Evolutionary conservation across 148 eudicot genomes (phyloP).

Genomic region (Fagopyrum esculentum): DNA sequence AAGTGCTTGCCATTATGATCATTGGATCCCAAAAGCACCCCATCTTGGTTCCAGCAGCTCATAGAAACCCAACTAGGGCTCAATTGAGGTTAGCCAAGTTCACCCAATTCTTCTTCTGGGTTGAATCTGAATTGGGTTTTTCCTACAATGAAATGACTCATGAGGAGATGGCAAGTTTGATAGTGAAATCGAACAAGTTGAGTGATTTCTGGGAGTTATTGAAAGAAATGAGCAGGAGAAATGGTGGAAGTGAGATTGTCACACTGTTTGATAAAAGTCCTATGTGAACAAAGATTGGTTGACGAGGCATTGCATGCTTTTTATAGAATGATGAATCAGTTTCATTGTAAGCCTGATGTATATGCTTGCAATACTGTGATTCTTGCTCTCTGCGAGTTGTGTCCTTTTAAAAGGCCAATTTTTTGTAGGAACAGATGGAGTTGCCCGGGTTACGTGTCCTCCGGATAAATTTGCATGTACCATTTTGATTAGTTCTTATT

Average conservation of each 20-base stretch:
- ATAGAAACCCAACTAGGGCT: conserved; percentile 45
- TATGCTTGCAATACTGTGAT: conserved; percentile 64
- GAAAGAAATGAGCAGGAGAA: conserved; percentile 46
- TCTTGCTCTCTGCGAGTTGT: conserved; percentile 64
- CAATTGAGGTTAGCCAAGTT: conserved; percentile 49
- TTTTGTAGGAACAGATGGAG: conserved; percentile 70
- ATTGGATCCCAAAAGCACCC: conserved; percentile 37
- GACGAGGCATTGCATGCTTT: conserved; percentile 65
- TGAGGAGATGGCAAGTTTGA: conserved; percentile 63
- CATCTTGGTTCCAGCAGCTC: conserved; percentile 61
- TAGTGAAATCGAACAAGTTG: conserved; percentile 56
- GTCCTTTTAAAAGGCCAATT: conserved; percentile 61
- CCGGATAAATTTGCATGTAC: conserved; percentile 77
- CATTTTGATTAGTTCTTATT: conserved; percentile 66
- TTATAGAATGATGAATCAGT: conserved; percentile 61
- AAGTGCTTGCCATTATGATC: conserved; percentile 41
- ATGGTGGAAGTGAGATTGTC: conserved; percentile 28
- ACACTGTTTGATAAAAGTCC: conserved; percentile 79
- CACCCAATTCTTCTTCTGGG: conserved; percentile 58
- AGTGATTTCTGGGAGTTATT: conserved; percentile 55
- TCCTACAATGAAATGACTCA: conserved; percentile 55
- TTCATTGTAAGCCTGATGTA: conserved; percentile 76
- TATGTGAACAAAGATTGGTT: conserved; percentile 72
- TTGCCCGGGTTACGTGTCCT: conserved; percentile 71
- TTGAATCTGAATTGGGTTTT: conserved; percentile 50